phyloP scores from a whole-genome alignment of 2,329 filamentous ascomycete genomes.

The Amphichorda felina region DNA sequence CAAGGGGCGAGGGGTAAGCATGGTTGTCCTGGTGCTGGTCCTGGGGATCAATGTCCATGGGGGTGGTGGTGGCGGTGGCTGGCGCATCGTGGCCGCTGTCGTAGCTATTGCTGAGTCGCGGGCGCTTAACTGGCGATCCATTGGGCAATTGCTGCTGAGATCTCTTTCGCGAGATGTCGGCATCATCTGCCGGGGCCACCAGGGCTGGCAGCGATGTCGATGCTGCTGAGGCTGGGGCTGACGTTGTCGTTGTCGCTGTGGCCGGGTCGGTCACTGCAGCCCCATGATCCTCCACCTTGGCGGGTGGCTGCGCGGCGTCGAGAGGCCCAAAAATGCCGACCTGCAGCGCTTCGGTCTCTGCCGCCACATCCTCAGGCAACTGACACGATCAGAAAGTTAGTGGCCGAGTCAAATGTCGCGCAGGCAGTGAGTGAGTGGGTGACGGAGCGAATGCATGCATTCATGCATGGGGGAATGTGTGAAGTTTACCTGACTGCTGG shows the following conservation, averaged over 20 bases:
- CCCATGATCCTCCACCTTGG: constrained; percentile 26
- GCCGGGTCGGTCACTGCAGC: constrained; percentile 16
- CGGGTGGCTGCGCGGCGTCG: constrained; percentile 31
- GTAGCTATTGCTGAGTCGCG: constrained; percentile 49
- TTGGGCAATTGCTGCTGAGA: constrained; percentile 33
- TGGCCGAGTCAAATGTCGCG: not conserved
- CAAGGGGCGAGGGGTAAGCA: constrained; percentile 53
- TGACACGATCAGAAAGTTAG: constrained; percentile 13
- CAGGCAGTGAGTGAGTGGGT: not conserved
- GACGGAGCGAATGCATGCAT: not conserved
- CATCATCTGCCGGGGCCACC: constrained; percentile 15
- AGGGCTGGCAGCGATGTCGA: not conserved
- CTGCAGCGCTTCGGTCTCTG: constrained; percentile 32
- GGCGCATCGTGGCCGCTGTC: constrained; percentile 39
- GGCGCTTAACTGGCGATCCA: constrained; percentile 47
- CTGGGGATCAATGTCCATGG: constrained; percentile 48
- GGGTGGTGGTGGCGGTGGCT: constrained; percentile 28
- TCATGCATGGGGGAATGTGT: not conserved
- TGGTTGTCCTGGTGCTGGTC: constrained; percentile 36
- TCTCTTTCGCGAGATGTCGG: constrained; percentile 38
- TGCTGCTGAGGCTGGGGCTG: not conserved
- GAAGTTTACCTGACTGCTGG: constrained; percentile 30
- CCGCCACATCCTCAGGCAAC: constrained; percentile 34
- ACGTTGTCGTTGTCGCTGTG: not conserved
- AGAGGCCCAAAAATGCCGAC: constrained; percentile 47